Evolutionary conservation across 1,284 basidiomycete genomes (phyloP), one percentile per base, ranked within the genome.

Genomic region (Boletus hoseneyae): DNA sequence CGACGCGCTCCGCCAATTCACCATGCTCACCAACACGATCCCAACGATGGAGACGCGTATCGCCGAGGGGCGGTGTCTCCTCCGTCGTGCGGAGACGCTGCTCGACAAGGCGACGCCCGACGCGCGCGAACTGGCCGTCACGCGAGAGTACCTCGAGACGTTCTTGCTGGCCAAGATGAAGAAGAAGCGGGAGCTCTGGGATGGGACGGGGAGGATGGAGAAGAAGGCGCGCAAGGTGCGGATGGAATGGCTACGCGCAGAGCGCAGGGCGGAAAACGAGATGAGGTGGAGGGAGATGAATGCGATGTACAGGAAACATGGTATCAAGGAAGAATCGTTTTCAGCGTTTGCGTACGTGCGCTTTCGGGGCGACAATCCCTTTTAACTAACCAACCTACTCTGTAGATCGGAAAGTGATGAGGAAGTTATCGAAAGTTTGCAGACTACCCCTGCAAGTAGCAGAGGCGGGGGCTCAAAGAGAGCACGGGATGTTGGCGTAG

Each of bases 161-260:
- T 52, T 56, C 37, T 32, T 66, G 13, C 19, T 64, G 18, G 61
- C 19, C 37, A 66, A 54, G 44, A 66, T 64, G 63, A 64, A 68
- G 46, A 33, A 53, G 23, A 64, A 61, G 32, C 54, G 42, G 7
- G 63, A 68, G 12, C 49, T 68, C 9, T 68, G 56, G 61, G 66
- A 64, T 25, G 66, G 66, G 41, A 64, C 67, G 33, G 70, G 61
- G 6, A 56, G 33, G 47, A 63, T 71, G 57, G 58, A 58, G 38
- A 69, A 70, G 52, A 50, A 51, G 37, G 42, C 50, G 23, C 63
- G 64, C 47, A 72, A 69, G 53, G 42, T 63, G 15, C 64, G 72
- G 52, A 65, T 68, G 51, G 66, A 64, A 45, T 70, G 62, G 65
- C 57, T 66, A 41, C 64, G 67, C 50, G 57, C 58, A 4, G 61